Percentiles rank a stretch among this genome's conserved stretches.
Evolutionary conservation across 345 rosid genomes (phyloP).

Genomic region (Eucalyptus sideroxylon): DNA sequence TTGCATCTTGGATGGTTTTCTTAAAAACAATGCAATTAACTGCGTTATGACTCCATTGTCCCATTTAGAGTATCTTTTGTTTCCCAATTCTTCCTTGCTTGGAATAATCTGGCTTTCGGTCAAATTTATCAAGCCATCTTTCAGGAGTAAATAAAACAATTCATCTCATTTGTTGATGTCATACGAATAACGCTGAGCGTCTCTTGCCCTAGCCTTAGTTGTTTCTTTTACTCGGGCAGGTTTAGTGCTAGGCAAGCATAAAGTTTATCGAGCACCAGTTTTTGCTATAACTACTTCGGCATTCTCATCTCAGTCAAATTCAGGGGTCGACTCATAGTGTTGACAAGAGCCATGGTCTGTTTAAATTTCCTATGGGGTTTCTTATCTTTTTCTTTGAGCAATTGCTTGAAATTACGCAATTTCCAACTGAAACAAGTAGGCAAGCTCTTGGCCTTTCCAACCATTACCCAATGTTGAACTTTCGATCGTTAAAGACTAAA

Average conservation of each 20-base stretch:
- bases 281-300: not conserved
- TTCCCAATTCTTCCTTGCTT: not conserved
- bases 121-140: not conserved
- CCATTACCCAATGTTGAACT: not conserved
- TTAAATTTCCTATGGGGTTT: not conserved
- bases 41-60: not conserved
- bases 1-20: not conserved
- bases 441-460: not conserved
- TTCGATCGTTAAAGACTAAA: rapidly evolving
- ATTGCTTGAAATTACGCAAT: not conserved
- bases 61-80: not conserved
- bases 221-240: not conserved
- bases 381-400: not conserved
- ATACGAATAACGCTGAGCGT: not conserved
- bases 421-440: not conserved
- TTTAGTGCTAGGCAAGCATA: not conserved
- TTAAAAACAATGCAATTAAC: not conserved
- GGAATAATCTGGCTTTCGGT: not conserved
- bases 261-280: not conserved
- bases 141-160: not conserved
- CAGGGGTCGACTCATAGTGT: not conserved
- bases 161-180: not conserved
- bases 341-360: not conserved
- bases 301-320: not conserved
- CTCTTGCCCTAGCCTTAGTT: not conserved